phyloP scores from a whole-genome alignment of 2,329 filamentous ascomycete species.

The Pyrenochaeta sp. region DNA sequence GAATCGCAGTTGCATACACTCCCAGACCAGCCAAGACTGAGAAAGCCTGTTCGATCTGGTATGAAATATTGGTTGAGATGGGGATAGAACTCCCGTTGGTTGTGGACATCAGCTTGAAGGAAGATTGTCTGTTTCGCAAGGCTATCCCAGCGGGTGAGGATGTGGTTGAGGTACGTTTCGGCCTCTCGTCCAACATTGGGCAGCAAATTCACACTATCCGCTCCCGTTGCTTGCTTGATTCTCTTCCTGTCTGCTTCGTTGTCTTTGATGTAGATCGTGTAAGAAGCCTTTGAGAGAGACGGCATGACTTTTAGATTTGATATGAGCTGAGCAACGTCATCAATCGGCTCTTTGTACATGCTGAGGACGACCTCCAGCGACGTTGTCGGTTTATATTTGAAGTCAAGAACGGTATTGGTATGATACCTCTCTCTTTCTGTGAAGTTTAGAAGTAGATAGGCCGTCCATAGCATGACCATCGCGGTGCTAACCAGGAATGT shows the following conservation, averaged over 20 bases:
- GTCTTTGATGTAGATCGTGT: constrained; percentile 48
- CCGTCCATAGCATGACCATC: constrained; percentile 25
- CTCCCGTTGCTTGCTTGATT: constrained; percentile 31
- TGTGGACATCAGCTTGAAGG: constrained; percentile 57
- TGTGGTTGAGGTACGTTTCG: constrained; percentile 59
- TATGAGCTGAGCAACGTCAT: constrained; percentile 35
- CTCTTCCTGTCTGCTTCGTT: constrained; percentile 25
- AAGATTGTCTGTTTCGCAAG: constrained; percentile 59
- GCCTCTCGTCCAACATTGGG: constrained; percentile 56
- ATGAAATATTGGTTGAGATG: constrained; percentile 53
- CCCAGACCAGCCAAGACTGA: constrained; percentile 54
- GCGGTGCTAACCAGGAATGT: constrained; percentile 10
- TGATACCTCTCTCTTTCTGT: constrained; percentile 8
- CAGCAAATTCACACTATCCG: constrained; percentile 34
- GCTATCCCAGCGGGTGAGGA: constrained; percentile 53
- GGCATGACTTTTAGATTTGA: constrained; percentile 29
- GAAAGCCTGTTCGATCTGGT: constrained; percentile 52
- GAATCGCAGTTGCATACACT: constrained; percentile 50
- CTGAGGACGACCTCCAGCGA: constrained; percentile 48
- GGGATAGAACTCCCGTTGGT: constrained; percentile 46
- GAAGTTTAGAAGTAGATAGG: constrained; percentile 27
- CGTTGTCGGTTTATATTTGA: constrained; percentile 26
- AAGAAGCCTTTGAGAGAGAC: constrained; percentile 23
- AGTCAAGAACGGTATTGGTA: constrained; percentile 20
- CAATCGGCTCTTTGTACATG: constrained; percentile 48